These are phyloP conservation scores for Myxozyma kluyveri DNA, from an alignment of 805 yeast species.

Conservation along the genomic window DNA sequence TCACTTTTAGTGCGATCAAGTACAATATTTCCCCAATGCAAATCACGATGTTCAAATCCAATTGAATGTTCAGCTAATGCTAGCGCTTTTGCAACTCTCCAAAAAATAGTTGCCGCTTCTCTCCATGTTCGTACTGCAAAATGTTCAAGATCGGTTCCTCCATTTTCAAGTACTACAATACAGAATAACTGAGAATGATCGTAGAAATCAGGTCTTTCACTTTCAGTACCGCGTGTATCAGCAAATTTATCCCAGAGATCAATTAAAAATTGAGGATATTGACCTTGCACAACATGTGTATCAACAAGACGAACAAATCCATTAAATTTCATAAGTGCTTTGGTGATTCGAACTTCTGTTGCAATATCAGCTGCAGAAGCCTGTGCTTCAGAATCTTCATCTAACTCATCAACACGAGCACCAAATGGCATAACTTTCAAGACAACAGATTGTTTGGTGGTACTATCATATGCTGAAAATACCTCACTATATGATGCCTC, in stretches of 20 bases:
- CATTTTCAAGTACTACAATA: slow-evolving; percentile 38
- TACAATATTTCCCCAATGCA: slow-evolving; percentile 64
- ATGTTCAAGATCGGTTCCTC: slow-evolving; percentile 47
- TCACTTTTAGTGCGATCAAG: slow-evolving; percentile 37
- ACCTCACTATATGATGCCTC: slow-evolving; percentile 52
- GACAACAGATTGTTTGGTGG: slow-evolving; percentile 37
- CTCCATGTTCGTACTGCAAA: slow-evolving; percentile 41
- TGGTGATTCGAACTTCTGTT: slow-evolving; percentile 49
- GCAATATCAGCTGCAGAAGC: slow-evolving; percentile 44
- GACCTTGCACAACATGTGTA: slow-evolving; percentile 49
- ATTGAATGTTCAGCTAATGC: slow-evolving; percentile 51
- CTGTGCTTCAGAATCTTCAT: slow-evolving; percentile 40
- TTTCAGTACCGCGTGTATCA: slow-evolving; percentile 34
- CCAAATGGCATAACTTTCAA: slow-evolving; percentile 57
- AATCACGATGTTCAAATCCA: slow-evolving; percentile 68
- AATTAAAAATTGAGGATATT: slow-evolving; percentile 44
- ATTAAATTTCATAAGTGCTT: slow-evolving; percentile 41
- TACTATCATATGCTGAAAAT: slow-evolving; percentile 37
- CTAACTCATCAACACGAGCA: slow-evolving; percentile 24
- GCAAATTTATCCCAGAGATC: slow-evolving; percentile 47
- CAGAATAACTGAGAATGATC: slow-evolving; percentile 39
- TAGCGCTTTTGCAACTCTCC: slow-evolving; percentile 51
- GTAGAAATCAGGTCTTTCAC: slow-evolving; percentile 40
- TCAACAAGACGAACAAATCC: slow-evolving; percentile 49
- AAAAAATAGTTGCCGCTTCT: slow-evolving; percentile 48